phyloP scores from a whole-genome alignment of 2,329 filamentous ascomycete species.

The Aspergillus fijiensis region DNA sequence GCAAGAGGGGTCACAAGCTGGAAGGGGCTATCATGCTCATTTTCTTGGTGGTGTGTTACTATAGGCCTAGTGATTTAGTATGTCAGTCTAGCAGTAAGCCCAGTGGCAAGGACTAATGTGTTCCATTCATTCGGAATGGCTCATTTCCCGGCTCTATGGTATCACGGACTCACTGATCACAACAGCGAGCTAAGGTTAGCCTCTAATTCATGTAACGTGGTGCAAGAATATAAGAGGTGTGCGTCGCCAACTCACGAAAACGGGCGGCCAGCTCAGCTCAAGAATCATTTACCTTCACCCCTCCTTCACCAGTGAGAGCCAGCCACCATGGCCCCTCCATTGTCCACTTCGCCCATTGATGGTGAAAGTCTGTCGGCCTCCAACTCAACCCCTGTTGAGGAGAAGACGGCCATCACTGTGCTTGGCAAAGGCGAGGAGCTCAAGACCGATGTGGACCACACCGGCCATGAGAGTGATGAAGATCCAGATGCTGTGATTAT shows the following conservation, averaged over 20 bases:
- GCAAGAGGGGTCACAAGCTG: neutral
- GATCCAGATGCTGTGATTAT: constrained; percentile 47
- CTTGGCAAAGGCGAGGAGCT: neutral
- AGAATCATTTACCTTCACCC: neutral
- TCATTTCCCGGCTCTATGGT: neutral
- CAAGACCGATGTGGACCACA: neutral
- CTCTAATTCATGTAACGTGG: neutral
- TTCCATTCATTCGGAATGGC: neutral
- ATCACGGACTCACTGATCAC: neutral
- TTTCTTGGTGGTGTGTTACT: neutral
- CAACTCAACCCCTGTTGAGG: neutral
- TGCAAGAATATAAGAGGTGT: neutral
- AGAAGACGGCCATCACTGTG: constrained; percentile 1
- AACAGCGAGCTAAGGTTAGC: neutral
- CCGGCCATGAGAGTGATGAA: neutral
- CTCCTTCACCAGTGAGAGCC: neutral
- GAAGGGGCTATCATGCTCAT: neutral
- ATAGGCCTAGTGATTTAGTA: neutral
- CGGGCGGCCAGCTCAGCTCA: neutral
- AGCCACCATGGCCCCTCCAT: neutral
- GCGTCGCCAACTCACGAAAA: neutral
- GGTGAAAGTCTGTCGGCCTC: neutral
- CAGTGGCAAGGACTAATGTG: neutral
- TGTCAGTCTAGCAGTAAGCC: neutral
- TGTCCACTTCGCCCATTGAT: neutral